Base-by-base conservation (phyloP, 2,329 filamentous ascomycete species). In the Gaeumannomyces tritici region DNA sequence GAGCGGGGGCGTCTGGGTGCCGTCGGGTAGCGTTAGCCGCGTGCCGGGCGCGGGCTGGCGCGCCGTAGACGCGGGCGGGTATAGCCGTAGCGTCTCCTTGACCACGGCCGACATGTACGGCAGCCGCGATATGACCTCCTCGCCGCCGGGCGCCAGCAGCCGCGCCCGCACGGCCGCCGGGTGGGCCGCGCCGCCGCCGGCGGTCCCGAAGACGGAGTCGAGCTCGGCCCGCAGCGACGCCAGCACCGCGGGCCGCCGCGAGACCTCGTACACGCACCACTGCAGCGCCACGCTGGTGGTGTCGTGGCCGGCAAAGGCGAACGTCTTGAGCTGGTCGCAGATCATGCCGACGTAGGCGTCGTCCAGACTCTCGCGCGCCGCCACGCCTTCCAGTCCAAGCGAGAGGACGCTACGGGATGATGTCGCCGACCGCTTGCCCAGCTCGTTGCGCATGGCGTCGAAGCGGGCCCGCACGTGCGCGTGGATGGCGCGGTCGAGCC, bases 261-360 rank as follows among this genome's bases (percentile, higher is more conserved):
- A 70, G 0, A 78, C 69, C 62, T 76, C 70, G 64, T 77, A 76
- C 27, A 74, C 70, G 0, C 69, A 65, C 73, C 74, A 77, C 12
- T 73, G 68, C 1, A 77, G 66, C 1, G 73, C 66, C 63, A 72
- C 73, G 47, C 71, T 72, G 1, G 75, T 76, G 3, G 76, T 77
- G 64, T 78, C 75, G 57, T 77, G 76, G 3, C 76, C 75, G 2
- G 74, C 75, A 54, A 79, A 75, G 15, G 77, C 66, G 64, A 78
- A 77, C 0, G 72, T 71, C 60, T 73, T 74, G 35, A 78, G 65
- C 64, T 76, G 74, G 61, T 76, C 73, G 47, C 69, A 70, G 3
- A 73, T 74, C 54, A 69, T 65, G 21, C 68, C 51, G 15, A 76
- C 47, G 13, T 73, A 60, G 7, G 69, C 64, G 0, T 66, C 63